Conservation (phyloP, 225 moss, liverwort and hornwort genomes). For the Asterella californica region DNA sequence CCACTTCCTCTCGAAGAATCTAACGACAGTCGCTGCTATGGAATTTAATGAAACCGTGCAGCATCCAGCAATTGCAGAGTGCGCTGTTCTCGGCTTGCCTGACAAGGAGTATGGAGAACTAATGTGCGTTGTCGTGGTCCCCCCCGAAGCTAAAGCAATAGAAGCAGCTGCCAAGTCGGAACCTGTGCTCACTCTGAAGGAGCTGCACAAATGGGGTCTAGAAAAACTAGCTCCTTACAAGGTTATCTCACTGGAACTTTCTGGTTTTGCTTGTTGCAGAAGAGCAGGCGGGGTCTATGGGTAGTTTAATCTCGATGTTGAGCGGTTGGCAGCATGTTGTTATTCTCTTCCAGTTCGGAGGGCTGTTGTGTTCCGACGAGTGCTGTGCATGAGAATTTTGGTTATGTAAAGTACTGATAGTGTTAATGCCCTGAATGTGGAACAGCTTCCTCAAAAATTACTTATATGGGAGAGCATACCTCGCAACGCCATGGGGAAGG, state of each 20-base stretch:
- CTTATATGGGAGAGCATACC: conserved; percentile 68
- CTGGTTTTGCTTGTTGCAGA: neutral
- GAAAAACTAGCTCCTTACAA: conserved; percentile 70
- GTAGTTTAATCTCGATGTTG: neutral
- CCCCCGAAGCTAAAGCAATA: conserved; percentile 52
- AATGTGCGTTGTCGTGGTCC: conserved; percentile 63
- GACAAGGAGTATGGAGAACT: conserved; percentile 79
- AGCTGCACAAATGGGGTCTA: conserved; percentile 59
- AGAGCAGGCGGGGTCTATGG: neutral
- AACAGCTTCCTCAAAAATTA: conserved; percentile 76
- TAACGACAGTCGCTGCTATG: neutral
- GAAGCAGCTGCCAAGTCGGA: conserved; percentile 58
- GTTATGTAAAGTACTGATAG: neutral
- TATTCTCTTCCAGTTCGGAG: neutral
- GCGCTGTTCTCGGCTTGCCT: conserved; percentile 73
- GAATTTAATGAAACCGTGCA: conserved; percentile 33
- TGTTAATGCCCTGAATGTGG: conserved; percentile 2
- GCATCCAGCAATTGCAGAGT: conserved; percentile 81
- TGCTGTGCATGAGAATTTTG: neutral
- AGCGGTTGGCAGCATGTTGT: too few species aligned
- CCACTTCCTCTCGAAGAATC: neutral
- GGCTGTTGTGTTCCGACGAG: neutral
- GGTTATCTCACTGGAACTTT: conserved; percentile 32
- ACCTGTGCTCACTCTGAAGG: conserved; percentile 64
- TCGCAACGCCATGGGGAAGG: conserved; percentile 82